phyloP scores from a whole-genome alignment of 2,329 filamentous ascomycete species.

The Hortaea sp. region DNA sequence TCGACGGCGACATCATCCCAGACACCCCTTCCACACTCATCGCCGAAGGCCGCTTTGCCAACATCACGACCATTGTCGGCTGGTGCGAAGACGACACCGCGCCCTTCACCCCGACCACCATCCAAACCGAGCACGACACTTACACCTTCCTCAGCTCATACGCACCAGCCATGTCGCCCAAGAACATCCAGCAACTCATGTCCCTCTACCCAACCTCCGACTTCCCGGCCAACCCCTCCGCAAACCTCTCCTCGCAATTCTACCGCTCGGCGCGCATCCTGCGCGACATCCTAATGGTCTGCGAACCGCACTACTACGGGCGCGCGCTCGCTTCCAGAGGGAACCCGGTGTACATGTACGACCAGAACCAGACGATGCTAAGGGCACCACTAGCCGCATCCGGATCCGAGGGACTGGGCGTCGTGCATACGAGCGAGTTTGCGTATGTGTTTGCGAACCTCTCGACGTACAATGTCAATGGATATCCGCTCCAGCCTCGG shows the following conservation, averaged over 20 bases:
- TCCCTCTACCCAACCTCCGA: conserved; percentile 30
- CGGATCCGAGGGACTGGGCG: conserved; percentile 30
- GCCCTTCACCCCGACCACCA: conserved; percentile 25
- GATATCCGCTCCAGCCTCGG: conserved; percentile 22
- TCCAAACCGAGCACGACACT: conserved; percentile 24
- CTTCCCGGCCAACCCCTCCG: conserved; percentile 30
- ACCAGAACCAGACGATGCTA: conserved; percentile 47
- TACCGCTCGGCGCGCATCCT: conserved; percentile 41
- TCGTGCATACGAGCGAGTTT: conserved; percentile 44
- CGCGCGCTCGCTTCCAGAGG: conserved; percentile 28
- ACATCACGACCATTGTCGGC: conserved; percentile 30
- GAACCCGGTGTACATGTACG: conserved; percentile 39
- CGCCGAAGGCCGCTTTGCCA: conserved; percentile 28
- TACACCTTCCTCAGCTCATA: conserved; percentile 32
- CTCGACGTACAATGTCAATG: conserved; percentile 34
- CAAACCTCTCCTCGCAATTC: conserved; percentile 37
- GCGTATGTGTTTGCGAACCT: conserved; percentile 40
- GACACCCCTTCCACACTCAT: conserved; percentile 33
- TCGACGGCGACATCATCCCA: conserved; percentile 40
- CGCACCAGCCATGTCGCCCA: conserved; percentile 26
- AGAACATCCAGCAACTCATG: conserved; percentile 19
- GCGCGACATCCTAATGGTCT: conserved; percentile 43
- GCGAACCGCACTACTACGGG: conserved; percentile 37
- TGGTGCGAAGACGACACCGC: conserved; percentile 37
- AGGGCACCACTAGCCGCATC: conserved; percentile 21